Evolutionary conservation across 225 moss, liverwort and hornwort genomes (phyloP), one percentile per base, ranked within the genome.

Genomic region (Pseudoscleropodium purum): DNA sequence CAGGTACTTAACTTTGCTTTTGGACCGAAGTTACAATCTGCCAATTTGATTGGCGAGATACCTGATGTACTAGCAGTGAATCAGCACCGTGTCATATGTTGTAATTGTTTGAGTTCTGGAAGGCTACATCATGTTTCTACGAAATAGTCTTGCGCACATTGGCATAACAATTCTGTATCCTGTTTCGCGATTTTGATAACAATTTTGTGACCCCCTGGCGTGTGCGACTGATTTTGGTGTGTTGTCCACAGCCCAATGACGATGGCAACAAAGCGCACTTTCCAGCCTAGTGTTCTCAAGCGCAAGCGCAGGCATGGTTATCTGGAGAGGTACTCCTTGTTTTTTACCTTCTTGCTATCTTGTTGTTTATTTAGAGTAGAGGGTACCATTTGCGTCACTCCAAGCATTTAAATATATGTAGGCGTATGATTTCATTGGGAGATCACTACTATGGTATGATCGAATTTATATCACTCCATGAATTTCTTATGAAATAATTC

Each of bases 251-350:
- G 98, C 91, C 96, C 98, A 79, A 91, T 98, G 93, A 87, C 91
- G 47, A 94, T 94, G 92, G 95, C 96, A 81, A 98, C 98, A 19
- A 98, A 97, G 93, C 95, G 98, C 72, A 98, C 98, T 45, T 98
- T 96, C 87, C 97, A 98, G 89, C 98, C 98, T 82, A 98, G 98
- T 91, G 97, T 94, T 83, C 61, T 98, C 88, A 98, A 97, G 91
- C 96, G 97, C 89, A 98, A 98, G 91, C 92, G 98, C 82, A 96
- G 93, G 54, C 98, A 98, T 90, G 98, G 98, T 69, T 98, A 93
- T 82, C 87, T 97, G 30, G 94, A 92, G 83, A 96, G 98, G 98
- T 97, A 79, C 80, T 45, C 8, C 33, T 74, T 85, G 31, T 21
- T 49, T 76, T 67, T 49, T 37, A 20, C 37, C 85, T 75, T 75